These are phyloP conservation scores for Aspergillaceae sp. DNA, from an alignment of 2,329 filamentous ascomycete species.

Conservation along the genomic window DNA sequence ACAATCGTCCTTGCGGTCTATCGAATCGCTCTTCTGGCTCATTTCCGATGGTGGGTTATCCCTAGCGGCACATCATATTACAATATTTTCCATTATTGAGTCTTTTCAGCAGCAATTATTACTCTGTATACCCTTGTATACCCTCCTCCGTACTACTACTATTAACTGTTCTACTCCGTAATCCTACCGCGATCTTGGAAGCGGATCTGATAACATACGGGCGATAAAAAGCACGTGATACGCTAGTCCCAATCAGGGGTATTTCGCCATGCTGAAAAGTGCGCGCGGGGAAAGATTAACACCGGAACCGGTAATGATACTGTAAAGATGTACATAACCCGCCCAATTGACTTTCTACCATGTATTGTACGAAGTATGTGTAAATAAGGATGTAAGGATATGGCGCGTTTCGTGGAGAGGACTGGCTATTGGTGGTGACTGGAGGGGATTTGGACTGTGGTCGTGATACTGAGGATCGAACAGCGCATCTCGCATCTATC, in stretches of 20 bases:
- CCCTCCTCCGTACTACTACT: too few relatives aligned
- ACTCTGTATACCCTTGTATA: too few relatives aligned
- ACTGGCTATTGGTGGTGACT: too few relatives aligned
- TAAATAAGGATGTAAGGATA: background rate
- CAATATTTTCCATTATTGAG: background rate
- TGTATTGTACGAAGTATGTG: too few relatives aligned
- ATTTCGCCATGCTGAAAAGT: constrained; percentile 18
- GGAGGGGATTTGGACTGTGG: background rate
- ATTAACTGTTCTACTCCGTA: too few relatives aligned
- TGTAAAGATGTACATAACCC: background rate
- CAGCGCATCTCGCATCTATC: constrained; percentile 12
- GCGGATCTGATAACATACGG: constrained; percentile 8
- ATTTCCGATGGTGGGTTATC: background rate
- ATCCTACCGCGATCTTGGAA: background rate
- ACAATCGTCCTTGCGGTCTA: background rate
- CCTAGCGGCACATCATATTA: background rate
- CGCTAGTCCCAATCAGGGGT: constrained; percentile 10
- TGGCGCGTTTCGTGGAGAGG: background rate
- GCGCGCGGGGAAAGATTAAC: constrained; percentile 9
- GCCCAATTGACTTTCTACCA: too few relatives aligned
- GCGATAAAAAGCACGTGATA: constrained; percentile 15
- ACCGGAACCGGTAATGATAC: background rate
- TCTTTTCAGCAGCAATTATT: too few relatives aligned
- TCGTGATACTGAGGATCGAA: background rate
- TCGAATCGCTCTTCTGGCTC: background rate